Percentiles rank a stretch among this genome's conserved stretches.
Evolutionary conservation across 2,329 filamentous ascomycete species (phyloP).

Genomic region (Pezicula carpinea): DNA sequence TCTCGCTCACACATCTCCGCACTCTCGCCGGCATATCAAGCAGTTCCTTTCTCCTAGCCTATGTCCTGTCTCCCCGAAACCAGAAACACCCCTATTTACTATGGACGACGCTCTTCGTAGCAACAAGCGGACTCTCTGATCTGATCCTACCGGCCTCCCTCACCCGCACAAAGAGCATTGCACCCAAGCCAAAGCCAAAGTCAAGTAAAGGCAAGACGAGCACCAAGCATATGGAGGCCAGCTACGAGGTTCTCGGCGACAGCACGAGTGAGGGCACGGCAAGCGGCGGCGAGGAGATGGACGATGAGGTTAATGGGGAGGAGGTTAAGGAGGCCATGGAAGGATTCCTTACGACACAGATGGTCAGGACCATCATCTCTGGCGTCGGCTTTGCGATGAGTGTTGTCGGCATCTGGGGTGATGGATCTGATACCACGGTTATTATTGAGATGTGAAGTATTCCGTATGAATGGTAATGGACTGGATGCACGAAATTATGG

Average conservation of each 20-base stretch:
- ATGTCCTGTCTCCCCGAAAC: constrained; percentile 66
- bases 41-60: constrained; percentile 72
- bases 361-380: constrained; percentile 48
- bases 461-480: not conserved
- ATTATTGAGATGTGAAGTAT: constrained; percentile 22
- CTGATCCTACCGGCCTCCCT: constrained; percentile 15
- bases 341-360: constrained; percentile 47
- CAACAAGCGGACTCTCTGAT: constrained; percentile 42
- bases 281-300: constrained; percentile 45
- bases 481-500: not conserved
- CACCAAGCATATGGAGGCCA: constrained; percentile 53
- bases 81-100: constrained; percentile 84
- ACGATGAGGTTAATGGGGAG: constrained; percentile 52
- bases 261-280: constrained; percentile 39
- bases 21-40: constrained; percentile 65
- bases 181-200: constrained; percentile 1
- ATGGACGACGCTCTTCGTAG: constrained; percentile 71
- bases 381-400: constrained; percentile 56
- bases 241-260: constrained; percentile 63
- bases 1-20: constrained; percentile 61
- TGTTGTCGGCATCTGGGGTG: constrained; percentile 62
- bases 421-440: constrained; percentile 39
- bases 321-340: constrained; percentile 55
- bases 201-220: constrained; percentile 30
- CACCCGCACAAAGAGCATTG: constrained; percentile 4